These are phyloP conservation scores for Galerina marginata DNA, from an alignment of 768 basidiomycete species.

Conservation along the genomic window DNA sequence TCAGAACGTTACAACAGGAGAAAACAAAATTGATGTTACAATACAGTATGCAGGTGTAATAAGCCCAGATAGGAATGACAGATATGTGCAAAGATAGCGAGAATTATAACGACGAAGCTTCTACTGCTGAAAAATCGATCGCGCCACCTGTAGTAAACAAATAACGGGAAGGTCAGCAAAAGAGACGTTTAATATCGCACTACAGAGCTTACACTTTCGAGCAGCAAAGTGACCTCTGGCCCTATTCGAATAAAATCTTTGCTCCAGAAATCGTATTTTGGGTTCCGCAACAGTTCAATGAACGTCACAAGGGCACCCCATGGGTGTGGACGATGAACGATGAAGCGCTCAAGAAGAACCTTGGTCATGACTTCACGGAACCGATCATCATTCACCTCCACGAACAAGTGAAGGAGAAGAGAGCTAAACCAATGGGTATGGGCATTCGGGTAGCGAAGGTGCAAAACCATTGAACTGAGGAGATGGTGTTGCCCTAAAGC, in stretches of 20 bases:
- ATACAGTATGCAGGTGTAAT: slow-evolving; percentile 78
- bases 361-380: slow-evolving; percentile 86
- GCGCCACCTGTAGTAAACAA: slow-evolving; percentile 59
- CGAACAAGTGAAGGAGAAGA: slow-evolving; percentile 86
- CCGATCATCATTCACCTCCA: slow-evolving; percentile 75
- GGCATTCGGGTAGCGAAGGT: slow-evolving; percentile 96
- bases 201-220: slow-evolving; percentile 72
- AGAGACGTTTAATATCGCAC: slow-evolving; percentile 6
- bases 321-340: slow-evolving; percentile 94
- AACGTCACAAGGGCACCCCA: slow-evolving; percentile 96
- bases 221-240: slow-evolving; percentile 84
- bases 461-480: slow-evolving; percentile 89
- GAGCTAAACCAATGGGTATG: slow-evolving; percentile 99
- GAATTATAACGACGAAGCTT: slow-evolving; percentile 66
- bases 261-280: slow-evolving; percentile 90
- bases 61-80: slow-evolving; percentile 70
- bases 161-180: slow-evolving; percentile 11
- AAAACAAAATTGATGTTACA: slow-evolving; percentile 72
- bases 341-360: slow-evolving; percentile 90
- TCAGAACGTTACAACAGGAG: slow-evolving; percentile 1
- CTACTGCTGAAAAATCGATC: slow-evolving; percentile 81
- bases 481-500: slow-evolving; percentile 90
- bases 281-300: slow-evolving; percentile 90
- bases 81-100: slow-evolving; percentile 85
- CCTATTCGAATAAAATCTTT: slow-evolving; percentile 85